These are phyloP conservation scores for Lichtheimia corymbifera DNA, from an alignment of 371 early-diverging fungal genomes.

Conservation along the genomic window DNA sequence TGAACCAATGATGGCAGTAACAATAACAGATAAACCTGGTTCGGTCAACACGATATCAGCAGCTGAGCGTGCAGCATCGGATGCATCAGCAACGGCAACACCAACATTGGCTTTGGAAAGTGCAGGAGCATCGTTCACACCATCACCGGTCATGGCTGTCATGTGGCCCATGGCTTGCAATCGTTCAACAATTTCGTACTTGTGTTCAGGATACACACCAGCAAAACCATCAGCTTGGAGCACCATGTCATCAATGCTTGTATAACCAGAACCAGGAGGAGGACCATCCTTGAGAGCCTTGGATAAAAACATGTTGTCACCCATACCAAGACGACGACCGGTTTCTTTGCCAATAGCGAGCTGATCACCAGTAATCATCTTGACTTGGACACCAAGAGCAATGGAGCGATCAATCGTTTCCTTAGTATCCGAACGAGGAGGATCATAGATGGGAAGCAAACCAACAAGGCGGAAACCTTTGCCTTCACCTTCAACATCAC, in stretches of 20 bases:
- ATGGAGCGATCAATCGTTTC: constrained; percentile 83
- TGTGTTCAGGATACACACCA: constrained; percentile 91
- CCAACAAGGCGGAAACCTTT: constrained; percentile 60
- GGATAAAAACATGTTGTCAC: constrained; percentile 71
- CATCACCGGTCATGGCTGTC: constrained; percentile 95
- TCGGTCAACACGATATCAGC: constrained; percentile 79
- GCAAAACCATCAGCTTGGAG: constrained; percentile 87
- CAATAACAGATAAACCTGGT: constrained; percentile 76
- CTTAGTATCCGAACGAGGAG: constrained; percentile 81
- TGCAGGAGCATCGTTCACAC: constrained; percentile 96
- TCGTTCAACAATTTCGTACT: constrained; percentile 89
- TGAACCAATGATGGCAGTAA: constrained; percentile 64
- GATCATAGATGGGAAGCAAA: constrained; percentile 84
- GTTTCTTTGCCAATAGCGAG: constrained; percentile 89
- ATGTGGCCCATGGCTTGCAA: constrained; percentile 80
- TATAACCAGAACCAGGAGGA: constrained; percentile 69
- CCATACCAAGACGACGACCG: constrained; percentile 75
- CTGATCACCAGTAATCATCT: constrained; percentile 97
- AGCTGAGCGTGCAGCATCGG: constrained; percentile 77
- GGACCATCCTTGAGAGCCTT: constrained; percentile 75
- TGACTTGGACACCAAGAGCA: constrained; percentile 85
- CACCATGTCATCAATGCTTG: constrained; percentile 78
- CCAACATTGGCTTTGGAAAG: constrained; percentile 85
- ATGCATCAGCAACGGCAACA: constrained; percentile 80
- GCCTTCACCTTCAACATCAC: constrained; percentile 41